These are phyloP conservation scores for Schwanniomyces vanrijiae DNA, from an alignment of 805 yeast species.

Conservation along the genomic window DNA sequence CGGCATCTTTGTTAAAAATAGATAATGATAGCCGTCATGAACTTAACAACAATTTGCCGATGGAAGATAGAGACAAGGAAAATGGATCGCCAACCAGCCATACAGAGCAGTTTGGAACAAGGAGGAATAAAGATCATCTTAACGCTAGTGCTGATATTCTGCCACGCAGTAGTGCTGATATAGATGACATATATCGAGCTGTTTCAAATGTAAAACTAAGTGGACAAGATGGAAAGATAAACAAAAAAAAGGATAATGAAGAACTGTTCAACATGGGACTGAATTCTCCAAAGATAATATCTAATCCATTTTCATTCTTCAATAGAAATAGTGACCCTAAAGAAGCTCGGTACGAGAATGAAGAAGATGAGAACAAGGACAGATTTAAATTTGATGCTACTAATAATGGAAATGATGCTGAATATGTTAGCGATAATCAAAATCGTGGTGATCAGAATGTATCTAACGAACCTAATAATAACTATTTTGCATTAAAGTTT, in stretches of 20 bases:
- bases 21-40: not conserved
- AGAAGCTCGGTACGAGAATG: conserved; percentile 31
- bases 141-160: not conserved
- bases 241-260: not conserved
- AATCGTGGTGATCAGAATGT: not conserved
- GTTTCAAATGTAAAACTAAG: not conserved
- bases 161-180: not conserved
- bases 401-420: not conserved
- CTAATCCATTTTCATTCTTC: conserved; percentile 35
- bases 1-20: not conserved
- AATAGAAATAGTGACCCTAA: conserved; percentile 25
- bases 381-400: conserved; percentile 1
- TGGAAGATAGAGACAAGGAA: not conserved
- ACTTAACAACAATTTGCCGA: not conserved
- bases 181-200: not conserved
- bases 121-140: not conserved
- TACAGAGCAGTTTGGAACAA: not conserved
- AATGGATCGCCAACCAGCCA: not conserved
- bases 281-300: conserved; percentile 22
- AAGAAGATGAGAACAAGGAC: conserved; percentile 27
- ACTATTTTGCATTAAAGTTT: conserved; percentile 3
- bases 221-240: not conserved
- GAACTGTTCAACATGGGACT: conserved; percentile 1
- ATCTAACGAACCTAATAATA: conserved; percentile 3
- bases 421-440: conserved; percentile 6